Evolutionary conservation across 805 yeast genomes (phyloP), one percentile per base, ranked within the genome.

Genomic region (Debaryomyces tyrocola): DNA sequence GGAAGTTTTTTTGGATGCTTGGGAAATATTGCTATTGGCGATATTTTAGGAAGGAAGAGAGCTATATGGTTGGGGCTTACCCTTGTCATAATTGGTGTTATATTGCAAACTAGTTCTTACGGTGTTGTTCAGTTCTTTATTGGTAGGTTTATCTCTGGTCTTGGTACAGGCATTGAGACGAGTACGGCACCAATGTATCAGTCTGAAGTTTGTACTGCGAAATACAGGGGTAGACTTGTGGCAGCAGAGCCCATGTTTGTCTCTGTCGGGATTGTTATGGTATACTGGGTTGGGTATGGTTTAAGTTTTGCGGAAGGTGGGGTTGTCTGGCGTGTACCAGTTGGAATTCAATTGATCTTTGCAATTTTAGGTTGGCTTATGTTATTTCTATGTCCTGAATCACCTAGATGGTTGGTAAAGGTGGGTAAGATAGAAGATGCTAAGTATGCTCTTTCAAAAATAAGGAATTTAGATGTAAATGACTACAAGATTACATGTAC

Each of bases 81-180:
- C 12, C 53, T 63, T 31, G 58, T 64, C 33, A 54, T 62, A 21
- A 31, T 63, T 14, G 71, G 71, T 33, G 62, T 64, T 10, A 40
- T 57, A n/a, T 55, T 66, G n/a, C 63, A 66, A 35, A 53, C 57
- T 5, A n/a, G 37, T n/a, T 57, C 67, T 20, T 53, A 50, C 27
- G 57, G 55, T 29, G 52, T 57, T 53, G 50, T 44, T 0, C 55
- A 58, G 52, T 67, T 74, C 48, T 61, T 76, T 31, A 73, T 58
- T 17, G 62, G 75, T 1, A 67, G 84, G 63, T 60, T 79, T 43
- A 47, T 78, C 20, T 54, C 77, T 40, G 80, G 82, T 51, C 55
- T 70, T 37, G 81, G 80, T 15, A 44, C 48, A 11, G 64, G 66
- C 45, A 48, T 74, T 28, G 67, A 75, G 3, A 62, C 63, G 27